Percentiles rank a stretch among this genome's conserved stretches.
phyloP scores from a whole-genome alignment of 1,139 yeast genomes.

The Nakaseomyces nivariensis region DNA sequence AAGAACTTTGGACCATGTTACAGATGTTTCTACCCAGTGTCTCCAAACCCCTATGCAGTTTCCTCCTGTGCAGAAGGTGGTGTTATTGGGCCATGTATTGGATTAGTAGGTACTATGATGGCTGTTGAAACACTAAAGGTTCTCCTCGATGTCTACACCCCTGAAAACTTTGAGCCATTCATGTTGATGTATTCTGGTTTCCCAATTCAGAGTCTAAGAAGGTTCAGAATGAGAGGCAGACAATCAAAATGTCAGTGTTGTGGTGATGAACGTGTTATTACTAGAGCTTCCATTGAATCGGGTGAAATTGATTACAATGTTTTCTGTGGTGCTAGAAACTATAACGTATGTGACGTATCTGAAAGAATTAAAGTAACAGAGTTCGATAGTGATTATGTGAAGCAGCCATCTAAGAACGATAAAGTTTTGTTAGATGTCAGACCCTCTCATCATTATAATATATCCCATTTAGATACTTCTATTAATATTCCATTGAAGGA shows the following conservation, averaged over 20 bases:
- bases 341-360: constrained; percentile 35
- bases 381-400: constrained; percentile 25
- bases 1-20: constrained; percentile 78
- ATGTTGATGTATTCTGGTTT: constrained; percentile 64
- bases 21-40: constrained; percentile 82
- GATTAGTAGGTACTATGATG: constrained; percentile 80
- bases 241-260: constrained; percentile 57
- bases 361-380: constrained; percentile 46
- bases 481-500: constrained; percentile 54
- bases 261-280: constrained; percentile 41
- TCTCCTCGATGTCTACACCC: constrained; percentile 46
- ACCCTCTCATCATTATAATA: constrained; percentile 63
- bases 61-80: constrained; percentile 92
- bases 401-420: constrained; percentile 8
- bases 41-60: constrained; percentile 79
- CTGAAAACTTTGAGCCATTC: constrained; percentile 53
- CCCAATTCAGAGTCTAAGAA: constrained; percentile 58
- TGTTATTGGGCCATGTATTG: constrained; percentile 91
- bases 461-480: constrained; percentile 52
- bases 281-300: constrained; percentile 36
- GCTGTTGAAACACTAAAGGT: constrained; percentile 80
- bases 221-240: constrained; percentile 70
- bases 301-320: constrained; percentile 50
- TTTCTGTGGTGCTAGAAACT: constrained; percentile 62
- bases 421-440: constrained; percentile 65